phyloP scores from a whole-genome alignment of 139 green algal genomes.

The Tetraselmis chui region DNA sequence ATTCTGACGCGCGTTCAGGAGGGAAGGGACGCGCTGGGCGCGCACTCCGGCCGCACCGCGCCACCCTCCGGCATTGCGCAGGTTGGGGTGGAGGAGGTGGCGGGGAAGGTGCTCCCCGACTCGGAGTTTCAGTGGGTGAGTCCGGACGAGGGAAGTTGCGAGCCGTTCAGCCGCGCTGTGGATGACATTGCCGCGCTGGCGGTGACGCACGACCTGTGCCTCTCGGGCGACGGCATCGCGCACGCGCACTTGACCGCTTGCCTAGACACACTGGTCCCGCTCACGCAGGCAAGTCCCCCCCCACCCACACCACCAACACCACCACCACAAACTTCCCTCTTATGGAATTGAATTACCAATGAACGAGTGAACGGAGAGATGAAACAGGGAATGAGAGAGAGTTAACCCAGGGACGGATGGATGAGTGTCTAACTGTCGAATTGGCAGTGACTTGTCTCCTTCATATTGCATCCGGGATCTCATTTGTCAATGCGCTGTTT shows the following conservation, averaged over 20 bases:
- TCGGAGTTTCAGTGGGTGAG: slow-evolving; percentile 63
- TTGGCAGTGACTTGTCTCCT: too few species aligned
- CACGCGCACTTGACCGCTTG: slow-evolving; percentile 50
- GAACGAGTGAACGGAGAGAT: too few species aligned
- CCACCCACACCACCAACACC: not conserved
- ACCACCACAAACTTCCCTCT: too few species aligned
- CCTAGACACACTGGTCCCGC: not conserved
- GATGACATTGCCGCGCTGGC: slow-evolving; percentile 57
- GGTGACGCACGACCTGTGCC: slow-evolving; percentile 76
- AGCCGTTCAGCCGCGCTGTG: slow-evolving; percentile 35
- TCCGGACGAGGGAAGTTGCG: slow-evolving; percentile 51
- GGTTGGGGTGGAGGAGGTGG: not conserved
- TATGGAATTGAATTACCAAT: too few species aligned
- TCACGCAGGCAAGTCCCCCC: not conserved
- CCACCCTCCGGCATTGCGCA: not conserved
- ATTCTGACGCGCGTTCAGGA: slow-evolving; percentile 42
- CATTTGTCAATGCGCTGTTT: too few species aligned
- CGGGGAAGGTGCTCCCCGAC: slow-evolving; percentile 22
- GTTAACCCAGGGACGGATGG: too few species aligned
- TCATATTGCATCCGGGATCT: too few species aligned
- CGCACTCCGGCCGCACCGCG: not conserved
- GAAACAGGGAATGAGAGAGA: too few species aligned
- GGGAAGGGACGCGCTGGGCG: slow-evolving; percentile 3
- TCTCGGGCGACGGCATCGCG: slow-evolving; percentile 72
- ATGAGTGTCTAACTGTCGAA: too few species aligned